Evolutionary conservation across 2,329 filamentous ascomycete genomes (phyloP).

Genomic region (Didymosphaeria variabile): DNA sequence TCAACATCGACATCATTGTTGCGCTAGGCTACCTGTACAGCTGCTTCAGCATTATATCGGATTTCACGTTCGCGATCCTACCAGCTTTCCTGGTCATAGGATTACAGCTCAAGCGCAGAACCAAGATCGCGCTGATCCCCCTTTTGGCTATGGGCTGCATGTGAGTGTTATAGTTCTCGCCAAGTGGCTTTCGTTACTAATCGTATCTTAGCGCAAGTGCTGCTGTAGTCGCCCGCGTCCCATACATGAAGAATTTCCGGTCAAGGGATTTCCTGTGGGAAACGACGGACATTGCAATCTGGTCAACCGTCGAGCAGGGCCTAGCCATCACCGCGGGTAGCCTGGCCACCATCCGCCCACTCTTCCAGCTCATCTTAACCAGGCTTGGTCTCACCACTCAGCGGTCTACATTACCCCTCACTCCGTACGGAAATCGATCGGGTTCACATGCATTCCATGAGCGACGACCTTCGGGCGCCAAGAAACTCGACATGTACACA

Average conservation of each 20-base stretch:
- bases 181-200: slow-evolving; percentile 13
- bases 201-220: slow-evolving; percentile 36
- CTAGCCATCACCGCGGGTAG: slow-evolving; percentile 49
- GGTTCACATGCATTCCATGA: slow-evolving; percentile 18
- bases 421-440: slow-evolving; percentile 32
- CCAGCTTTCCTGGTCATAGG: slow-evolving; percentile 62
- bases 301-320: slow-evolving; percentile 48
- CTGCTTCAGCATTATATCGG: slow-evolving; percentile 56
- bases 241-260: slow-evolving; percentile 40
- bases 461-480: slow-evolving; percentile 27
- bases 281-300: slow-evolving; percentile 49
- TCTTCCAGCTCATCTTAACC: slow-evolving; percentile 38
- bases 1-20: slow-evolving; percentile 52
- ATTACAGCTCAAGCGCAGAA: slow-evolving; percentile 59
- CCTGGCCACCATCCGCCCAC: slow-evolving; percentile 47
- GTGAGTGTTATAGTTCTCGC: slow-evolving; percentile 37
- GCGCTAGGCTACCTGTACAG: slow-evolving; percentile 58
- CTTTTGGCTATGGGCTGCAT: slow-evolving; percentile 62
- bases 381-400: slow-evolving; percentile 36
- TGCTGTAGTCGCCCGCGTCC: slow-evolving; percentile 43
- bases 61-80: slow-evolving; percentile 60
- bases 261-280: slow-evolving; percentile 46
- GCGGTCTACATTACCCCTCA: slow-evolving; percentile 31
- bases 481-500: slow-evolving; percentile 33
- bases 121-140: slow-evolving; percentile 59